Base-by-base conservation (phyloP, 164 flowering plant genomes). In the Umbellularia californica region DNA sequence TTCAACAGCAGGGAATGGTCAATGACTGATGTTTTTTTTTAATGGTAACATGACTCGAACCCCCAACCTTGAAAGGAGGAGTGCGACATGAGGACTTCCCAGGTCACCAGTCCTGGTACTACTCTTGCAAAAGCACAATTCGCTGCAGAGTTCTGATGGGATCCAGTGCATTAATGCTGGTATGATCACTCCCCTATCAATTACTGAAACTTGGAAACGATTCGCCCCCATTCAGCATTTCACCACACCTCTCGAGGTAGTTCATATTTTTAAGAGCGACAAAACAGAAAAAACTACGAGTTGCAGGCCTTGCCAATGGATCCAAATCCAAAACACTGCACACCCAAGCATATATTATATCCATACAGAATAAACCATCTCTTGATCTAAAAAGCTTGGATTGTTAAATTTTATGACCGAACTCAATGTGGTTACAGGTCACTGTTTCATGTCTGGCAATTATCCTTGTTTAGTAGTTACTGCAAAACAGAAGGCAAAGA, bases 31-130 rank as follows among this genome's bases (percentile, higher is more conserved):
- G 9, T 41, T 41, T 28, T 67, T 50, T 41, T 41, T 41, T 41
- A 25, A 28, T 73, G 74, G 60, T 17, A 65, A 74, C 71, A 76
- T 22, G 73, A 70, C 52, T 7, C 12, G 52, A 52, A 76, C 66
- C 14, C 27, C 28, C n/a, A 15, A 55, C 60, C 12, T 15, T 4
- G 20, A 20, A 65, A 58, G 58, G 60, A 68, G 58, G 47, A 68
- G 3, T 66, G 25, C 60, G 24, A 65, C 58, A 24, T 28, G 20
- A 75, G 22, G 51, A 78, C 60, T 74, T 64, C 69, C 65, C 73
- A 27, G 52, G 28, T 13, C 23, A 52, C 52, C 55, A 19, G 22
- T n/a, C 70, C 23, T 7, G 3, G 33, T 5, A 73, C 19, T 41
- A 25, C 41, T 28, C 69, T 7, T 3, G 27, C 69, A 14, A 3